phyloP scores from a whole-genome alignment of 768 basidiomycete species.

The Hygrocybe punicea region DNA sequence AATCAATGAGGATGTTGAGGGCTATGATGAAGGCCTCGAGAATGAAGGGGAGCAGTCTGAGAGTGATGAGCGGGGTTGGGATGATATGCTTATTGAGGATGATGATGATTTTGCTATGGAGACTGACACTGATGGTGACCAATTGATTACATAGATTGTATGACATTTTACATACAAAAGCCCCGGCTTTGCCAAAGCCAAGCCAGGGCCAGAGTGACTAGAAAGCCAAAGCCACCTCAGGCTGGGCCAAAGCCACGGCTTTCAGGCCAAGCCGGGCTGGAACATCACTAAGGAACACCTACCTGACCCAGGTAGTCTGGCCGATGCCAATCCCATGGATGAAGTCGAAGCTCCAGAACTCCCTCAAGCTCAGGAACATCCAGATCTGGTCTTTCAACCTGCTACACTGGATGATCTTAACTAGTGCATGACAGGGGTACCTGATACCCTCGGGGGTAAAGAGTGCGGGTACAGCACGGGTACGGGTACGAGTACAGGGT shows the following conservation, averaged over 20 bases:
- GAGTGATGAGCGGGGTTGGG: slow-evolving; percentile 8
- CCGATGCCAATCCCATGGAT: background rate
- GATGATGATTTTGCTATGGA: slow-evolving; percentile 1
- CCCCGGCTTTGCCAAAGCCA: slow-evolving; percentile 13
- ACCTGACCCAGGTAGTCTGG: background rate
- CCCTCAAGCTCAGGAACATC: background rate
- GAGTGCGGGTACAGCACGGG: too few species aligned
- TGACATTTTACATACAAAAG: slow-evolving; percentile 8
- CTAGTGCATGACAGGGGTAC: too few species aligned
- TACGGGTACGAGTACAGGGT: too few species aligned
- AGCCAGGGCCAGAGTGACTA: slow-evolving; percentile 4
- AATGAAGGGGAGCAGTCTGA: slow-evolving; percentile 4
- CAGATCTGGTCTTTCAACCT: background rate
- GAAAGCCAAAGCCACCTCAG: slow-evolving; percentile 21
- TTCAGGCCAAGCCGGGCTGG: slow-evolving; percentile 21
- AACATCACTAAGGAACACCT: slow-evolving; percentile 15
- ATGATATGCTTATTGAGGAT: background rate
- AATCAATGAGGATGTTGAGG: background rate
- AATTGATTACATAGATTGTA: background rate
- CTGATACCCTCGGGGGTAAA: too few species aligned
- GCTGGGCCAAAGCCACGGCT: slow-evolving; percentile 17
- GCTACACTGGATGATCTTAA: too few species aligned
- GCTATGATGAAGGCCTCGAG: slow-evolving; percentile 5
- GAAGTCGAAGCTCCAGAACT: background rate
- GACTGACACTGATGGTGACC: background rate